Evolutionary conservation across 805 yeast species (phyloP).

Genomic region (Scheffersomyces spartinae): DNA sequence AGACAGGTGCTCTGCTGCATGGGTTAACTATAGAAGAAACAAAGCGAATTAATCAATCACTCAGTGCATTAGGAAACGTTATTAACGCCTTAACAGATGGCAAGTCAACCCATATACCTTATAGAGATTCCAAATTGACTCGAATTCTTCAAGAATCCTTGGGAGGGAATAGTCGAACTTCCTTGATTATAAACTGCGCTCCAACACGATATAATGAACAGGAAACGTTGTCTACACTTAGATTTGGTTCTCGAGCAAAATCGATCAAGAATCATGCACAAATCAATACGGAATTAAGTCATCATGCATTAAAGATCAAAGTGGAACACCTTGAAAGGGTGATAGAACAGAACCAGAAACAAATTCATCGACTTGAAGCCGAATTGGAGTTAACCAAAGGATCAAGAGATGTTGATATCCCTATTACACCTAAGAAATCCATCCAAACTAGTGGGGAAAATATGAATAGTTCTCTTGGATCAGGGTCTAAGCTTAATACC

Average conservation of each 20-base stretch:
- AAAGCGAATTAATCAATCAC: constrained; percentile 68
- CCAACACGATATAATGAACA: constrained; percentile 42
- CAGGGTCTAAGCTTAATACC: constrained; percentile 6
- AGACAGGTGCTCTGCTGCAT: constrained; percentile 57
- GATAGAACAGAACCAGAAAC: constrained; percentile 13
- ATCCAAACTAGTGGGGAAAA: constrained; percentile 14
- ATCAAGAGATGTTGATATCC: not conserved
- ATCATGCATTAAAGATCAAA: constrained; percentile 34
- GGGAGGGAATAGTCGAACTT: constrained; percentile 75
- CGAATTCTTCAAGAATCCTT: constrained; percentile 67
- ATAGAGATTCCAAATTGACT: constrained; percentile 69
- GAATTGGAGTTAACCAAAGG: not conserved
- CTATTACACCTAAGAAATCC: constrained; percentile 1
- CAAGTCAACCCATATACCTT: constrained; percentile 54
- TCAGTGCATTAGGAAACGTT: constrained; percentile 70
- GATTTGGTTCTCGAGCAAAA: constrained; percentile 70
- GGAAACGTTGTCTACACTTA: constrained; percentile 61
- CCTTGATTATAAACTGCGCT: constrained; percentile 64
- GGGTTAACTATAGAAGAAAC: constrained; percentile 76
- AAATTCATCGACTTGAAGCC: constrained; percentile 2
- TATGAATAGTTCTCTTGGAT: constrained; percentile 9
- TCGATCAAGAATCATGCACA: constrained; percentile 53
- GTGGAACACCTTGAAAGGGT: constrained; percentile 22
- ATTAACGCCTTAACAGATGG: constrained; percentile 70
- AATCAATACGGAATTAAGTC: constrained; percentile 47